Percentiles rank a stretch among this genome's conserved stretches.
Evolutionary conservation across 1,139 yeast species (phyloP).

Genomic region (Arxiozyma heterogenica): DNA sequence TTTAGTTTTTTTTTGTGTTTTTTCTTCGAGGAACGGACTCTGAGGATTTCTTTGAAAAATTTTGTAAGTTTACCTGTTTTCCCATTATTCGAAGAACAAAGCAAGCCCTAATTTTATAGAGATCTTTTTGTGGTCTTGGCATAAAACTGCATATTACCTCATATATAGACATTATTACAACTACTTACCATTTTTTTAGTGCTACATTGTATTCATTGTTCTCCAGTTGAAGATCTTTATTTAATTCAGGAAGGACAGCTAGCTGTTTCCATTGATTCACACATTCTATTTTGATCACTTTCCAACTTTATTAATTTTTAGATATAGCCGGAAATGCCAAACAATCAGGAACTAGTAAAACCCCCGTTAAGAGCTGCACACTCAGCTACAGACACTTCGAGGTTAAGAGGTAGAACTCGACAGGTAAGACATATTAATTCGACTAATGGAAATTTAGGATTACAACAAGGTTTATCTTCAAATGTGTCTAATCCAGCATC

Average conservation of each 20-base stretch:
- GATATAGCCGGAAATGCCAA: neutral
- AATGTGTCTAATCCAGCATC: slow-evolving; percentile 8
- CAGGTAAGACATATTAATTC: slow-evolving; percentile 3
- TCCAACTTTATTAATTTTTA: too few relatives aligned
- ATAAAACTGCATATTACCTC: too few relatives aligned
- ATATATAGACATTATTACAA: too few relatives aligned
- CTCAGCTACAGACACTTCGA: neutral
- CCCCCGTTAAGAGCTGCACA: slow-evolving; percentile 2
- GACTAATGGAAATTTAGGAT: neutral
- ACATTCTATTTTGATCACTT: too few relatives aligned
- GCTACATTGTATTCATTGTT: too few relatives aligned
- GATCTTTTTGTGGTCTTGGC: neutral
- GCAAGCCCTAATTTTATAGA: neutral
- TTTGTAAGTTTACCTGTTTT: neutral
- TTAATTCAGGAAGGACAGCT: neutral
- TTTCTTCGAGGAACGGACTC: neutral
- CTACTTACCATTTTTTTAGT: neutral
- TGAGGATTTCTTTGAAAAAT: neutral
- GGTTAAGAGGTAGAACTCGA: slow-evolving; percentile 6
- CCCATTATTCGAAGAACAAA: neutral
- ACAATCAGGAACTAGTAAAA: neutral
- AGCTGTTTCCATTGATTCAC: neutral
- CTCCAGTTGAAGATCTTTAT: neutral
- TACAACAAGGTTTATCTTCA: neutral
- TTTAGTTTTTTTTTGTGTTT: neutral